These are phyloP conservation scores for Scedosporium minutisporum DNA, from an alignment of 2,329 filamentous ascomycete species.

Conservation along the genomic window DNA sequence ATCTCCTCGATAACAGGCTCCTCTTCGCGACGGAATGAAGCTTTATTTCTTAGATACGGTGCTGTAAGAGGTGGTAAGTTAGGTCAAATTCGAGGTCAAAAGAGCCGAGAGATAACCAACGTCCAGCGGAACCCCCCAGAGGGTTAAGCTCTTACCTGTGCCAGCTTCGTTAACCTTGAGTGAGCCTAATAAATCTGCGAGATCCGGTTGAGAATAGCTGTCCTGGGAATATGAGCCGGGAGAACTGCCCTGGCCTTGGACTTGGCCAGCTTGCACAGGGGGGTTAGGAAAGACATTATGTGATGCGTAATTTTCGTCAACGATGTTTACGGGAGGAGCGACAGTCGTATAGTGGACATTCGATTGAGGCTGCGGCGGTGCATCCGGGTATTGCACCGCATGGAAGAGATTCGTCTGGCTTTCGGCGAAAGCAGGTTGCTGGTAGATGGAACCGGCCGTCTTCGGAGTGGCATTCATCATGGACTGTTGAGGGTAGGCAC, in stretches of 20 bases:
- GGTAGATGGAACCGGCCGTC: slow-evolving; percentile 33
- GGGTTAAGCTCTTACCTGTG: slow-evolving; percentile 50
- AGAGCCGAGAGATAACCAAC: neutral
- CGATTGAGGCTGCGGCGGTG: slow-evolving; percentile 31
- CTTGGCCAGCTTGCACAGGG: slow-evolving; percentile 25
- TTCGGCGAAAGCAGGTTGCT: slow-evolving; percentile 39
- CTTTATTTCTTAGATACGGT: slow-evolving; percentile 69
- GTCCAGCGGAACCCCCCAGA: neutral
- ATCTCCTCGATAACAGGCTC: slow-evolving; percentile 61
- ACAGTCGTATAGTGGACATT: slow-evolving; percentile 46
- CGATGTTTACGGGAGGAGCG: slow-evolving; percentile 34
- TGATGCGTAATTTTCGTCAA: slow-evolving; percentile 41
- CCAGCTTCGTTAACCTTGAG: slow-evolving; percentile 81
- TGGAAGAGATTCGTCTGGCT: slow-evolving; percentile 34
- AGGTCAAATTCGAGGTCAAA: neutral
- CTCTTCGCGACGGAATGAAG: slow-evolving; percentile 40
- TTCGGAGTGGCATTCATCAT: slow-evolving; percentile 33
- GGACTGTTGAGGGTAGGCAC: slow-evolving; percentile 28
- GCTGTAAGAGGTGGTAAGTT: slow-evolving; percentile 36
- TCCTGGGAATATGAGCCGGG: slow-evolving; percentile 48
- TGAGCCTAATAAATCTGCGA: slow-evolving; percentile 74
- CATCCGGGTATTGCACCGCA: slow-evolving; percentile 35
- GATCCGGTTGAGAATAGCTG: slow-evolving; percentile 58
- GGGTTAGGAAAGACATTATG: slow-evolving; percentile 45
- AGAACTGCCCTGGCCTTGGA: slow-evolving; percentile 25